Evolutionary conservation across 345 rosid genomes (phyloP).

Genomic region (Capsella bursapastoris): DNA sequence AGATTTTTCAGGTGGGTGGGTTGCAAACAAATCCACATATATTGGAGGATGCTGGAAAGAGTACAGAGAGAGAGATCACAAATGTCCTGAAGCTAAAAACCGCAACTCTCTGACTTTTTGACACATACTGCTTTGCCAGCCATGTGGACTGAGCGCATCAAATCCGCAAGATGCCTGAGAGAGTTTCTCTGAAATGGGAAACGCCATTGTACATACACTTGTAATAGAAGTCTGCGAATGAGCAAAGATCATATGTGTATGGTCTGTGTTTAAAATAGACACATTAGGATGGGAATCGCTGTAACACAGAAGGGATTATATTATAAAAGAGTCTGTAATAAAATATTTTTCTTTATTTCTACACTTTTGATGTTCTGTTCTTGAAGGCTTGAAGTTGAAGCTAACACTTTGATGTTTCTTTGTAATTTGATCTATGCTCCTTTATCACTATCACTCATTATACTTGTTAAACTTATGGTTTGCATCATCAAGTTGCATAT

Average conservation of each 20-base stretch:
- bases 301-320: conserved; percentile 6
- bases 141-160: not conserved
- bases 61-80: conserved; percentile 8
- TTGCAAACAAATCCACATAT: conserved; percentile 11
- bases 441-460: not conserved
- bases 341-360: not conserved
- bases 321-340: conserved; percentile 33
- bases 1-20: conserved; percentile 18
- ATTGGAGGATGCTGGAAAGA: conserved; percentile 12
- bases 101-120: not conserved
- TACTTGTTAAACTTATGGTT: conserved; percentile 12
- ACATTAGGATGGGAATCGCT: not conserved
- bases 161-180: conserved; percentile 11
- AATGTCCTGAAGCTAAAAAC: conserved; percentile 17
- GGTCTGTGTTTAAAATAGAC: conserved; percentile 24
- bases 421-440: not conserved
- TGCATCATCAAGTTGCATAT: not conserved
- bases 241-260: conserved; percentile 28
- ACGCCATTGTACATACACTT: conserved; percentile 38
- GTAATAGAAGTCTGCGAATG: conserved; percentile 24
- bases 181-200: conserved; percentile 25
- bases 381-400: not conserved
- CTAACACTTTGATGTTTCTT: not conserved
- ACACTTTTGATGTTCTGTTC: conserved; percentile 1
- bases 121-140: not conserved